Evolutionary conservation across 495 filamentous ascomycete species (phyloP).

Genomic region (Aspergillus avenaceus): DNA sequence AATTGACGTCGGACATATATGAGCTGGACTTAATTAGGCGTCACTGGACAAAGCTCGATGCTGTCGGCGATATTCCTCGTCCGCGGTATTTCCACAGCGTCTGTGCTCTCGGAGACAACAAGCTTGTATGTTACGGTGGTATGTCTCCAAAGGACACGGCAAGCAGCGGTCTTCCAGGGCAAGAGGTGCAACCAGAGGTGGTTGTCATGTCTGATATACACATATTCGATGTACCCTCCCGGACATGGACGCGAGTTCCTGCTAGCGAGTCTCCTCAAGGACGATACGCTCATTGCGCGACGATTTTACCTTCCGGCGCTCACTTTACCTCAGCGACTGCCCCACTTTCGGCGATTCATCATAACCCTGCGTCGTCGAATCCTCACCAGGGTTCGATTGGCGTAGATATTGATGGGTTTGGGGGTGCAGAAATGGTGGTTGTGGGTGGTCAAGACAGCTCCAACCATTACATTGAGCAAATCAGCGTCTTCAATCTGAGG

Average conservation of each 20-base stretch:
- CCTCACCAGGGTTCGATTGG: slow-evolving; percentile 84
- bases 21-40: slow-evolving; percentile 87
- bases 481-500: slow-evolving; percentile 96
- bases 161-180: slow-evolving; percentile 35
- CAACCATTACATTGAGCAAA: slow-evolving; percentile 98
- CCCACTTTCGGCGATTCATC: slow-evolving; percentile 78
- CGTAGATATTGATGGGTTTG: slow-evolving; percentile 80
- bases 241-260: slow-evolving; percentile 80
- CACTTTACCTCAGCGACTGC: slow-evolving; percentile 79
- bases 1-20: slow-evolving; percentile 83
- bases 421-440: slow-evolving; percentile 95
- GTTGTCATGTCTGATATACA: slow-evolving; percentile 98
- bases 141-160: slow-evolving; percentile 65
- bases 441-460: slow-evolving; percentile 94
- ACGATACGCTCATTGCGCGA: slow-evolving; percentile 93
- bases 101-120: slow-evolving; percentile 87
- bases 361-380: slow-evolving; percentile 74
- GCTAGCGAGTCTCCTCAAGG: slow-evolving; percentile 83
- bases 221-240: slow-evolving; percentile 85
- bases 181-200: slow-evolving; percentile 79
- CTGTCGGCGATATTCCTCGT: slow-evolving; percentile 77
- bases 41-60: slow-evolving; percentile 89
- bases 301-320: slow-evolving; percentile 83
- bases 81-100: slow-evolving; percentile 96
- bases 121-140: slow-evolving; percentile 94